Conservation (phyloP, 768 basidiomycete species). For the Amanita subjunquillea region DNA sequence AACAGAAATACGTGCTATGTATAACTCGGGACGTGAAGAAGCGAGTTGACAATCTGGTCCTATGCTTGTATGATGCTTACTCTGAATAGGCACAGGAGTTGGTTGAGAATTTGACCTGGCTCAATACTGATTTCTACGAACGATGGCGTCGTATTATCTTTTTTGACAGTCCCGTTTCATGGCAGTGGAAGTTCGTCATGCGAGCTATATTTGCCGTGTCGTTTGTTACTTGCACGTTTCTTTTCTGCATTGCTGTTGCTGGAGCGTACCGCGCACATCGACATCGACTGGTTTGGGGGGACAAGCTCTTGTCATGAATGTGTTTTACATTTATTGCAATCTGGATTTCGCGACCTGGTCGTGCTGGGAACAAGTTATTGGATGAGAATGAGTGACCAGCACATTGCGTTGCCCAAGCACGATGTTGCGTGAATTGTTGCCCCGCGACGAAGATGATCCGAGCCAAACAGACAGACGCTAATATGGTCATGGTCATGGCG, state of each 20-base stretch:
- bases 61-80: slow-evolving; percentile 1
- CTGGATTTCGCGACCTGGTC: background rate
- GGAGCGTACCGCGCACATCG: slow-evolving; percentile 69
- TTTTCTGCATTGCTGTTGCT: slow-evolving; percentile 47
- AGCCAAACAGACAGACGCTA: no score
- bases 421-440: no score
- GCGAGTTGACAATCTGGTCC: slow-evolving; percentile 21
- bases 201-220: slow-evolving; percentile 48
- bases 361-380: no score
- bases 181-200: slow-evolving; percentile 57
- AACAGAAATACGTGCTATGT: slow-evolving; percentile 49
- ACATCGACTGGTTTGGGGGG: slow-evolving; percentile 72
- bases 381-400: no score
- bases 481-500: no score
- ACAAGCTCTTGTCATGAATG: slow-evolving; percentile 58
- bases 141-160: slow-evolving; percentile 70
- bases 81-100: slow-evolving; percentile 48
- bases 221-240: slow-evolving; percentile 47
- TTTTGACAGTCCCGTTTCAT: slow-evolving; percentile 63
- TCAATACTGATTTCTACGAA: slow-evolving; percentile 70
- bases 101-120: slow-evolving; percentile 58
- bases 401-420: no score
- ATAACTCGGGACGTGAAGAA: slow-evolving; percentile 64
- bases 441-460: no score
- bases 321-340: background rate